Conservation (phyloP, 441 rosid genomes). For the Populus trichocarpa region DNA sequence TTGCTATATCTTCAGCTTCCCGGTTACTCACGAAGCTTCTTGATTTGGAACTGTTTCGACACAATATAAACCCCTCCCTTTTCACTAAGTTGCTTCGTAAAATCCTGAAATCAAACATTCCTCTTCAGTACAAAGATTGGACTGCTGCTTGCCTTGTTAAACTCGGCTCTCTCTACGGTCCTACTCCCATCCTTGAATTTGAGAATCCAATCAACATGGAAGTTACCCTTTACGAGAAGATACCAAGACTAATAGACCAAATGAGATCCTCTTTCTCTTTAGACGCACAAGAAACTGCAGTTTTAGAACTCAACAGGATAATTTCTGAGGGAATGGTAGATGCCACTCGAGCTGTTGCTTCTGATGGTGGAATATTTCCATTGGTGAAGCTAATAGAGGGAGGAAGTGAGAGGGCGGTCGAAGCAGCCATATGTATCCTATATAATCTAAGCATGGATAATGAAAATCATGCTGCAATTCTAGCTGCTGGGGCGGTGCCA, state of each 20-base stretch:
- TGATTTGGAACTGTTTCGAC: conserved; percentile 50
- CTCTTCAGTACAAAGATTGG: conserved; percentile 73
- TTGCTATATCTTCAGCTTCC: conserved; percentile 62
- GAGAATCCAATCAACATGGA: conserved; percentile 60
- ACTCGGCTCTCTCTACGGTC: conserved; percentile 40
- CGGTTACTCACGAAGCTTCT: conserved; percentile 70
- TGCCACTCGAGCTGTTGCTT: conserved; percentile 48
- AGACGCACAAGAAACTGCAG: conserved; percentile 69
- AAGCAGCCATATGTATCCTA: conserved; percentile 62
- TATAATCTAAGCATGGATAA: conserved; percentile 77
- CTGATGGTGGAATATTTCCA: conserved; percentile 56
- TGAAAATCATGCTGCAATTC: conserved; percentile 67
- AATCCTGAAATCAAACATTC: conserved; percentile 63
- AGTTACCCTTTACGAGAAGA: conserved; percentile 69
- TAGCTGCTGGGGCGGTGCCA: conserved; percentile 76
- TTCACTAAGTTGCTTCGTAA: conserved; percentile 48
- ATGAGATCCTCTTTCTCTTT: conserved; percentile 41
- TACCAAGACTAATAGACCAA: conserved; percentile 71
- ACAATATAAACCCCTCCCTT: conserved; percentile 26
- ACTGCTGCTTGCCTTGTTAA: conserved; percentile 77
- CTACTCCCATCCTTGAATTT: conserved; percentile 22
- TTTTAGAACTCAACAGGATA: conserved; percentile 75
- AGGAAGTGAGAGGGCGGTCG: conserved; percentile 53
- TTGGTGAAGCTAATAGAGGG: conserved; percentile 60
- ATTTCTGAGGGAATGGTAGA: conserved; percentile 60